These are phyloP conservation scores for Kwoniella mangroviensis DNA, from an alignment of 768 basidiomycete genomes.

Conservation along the genomic window DNA sequence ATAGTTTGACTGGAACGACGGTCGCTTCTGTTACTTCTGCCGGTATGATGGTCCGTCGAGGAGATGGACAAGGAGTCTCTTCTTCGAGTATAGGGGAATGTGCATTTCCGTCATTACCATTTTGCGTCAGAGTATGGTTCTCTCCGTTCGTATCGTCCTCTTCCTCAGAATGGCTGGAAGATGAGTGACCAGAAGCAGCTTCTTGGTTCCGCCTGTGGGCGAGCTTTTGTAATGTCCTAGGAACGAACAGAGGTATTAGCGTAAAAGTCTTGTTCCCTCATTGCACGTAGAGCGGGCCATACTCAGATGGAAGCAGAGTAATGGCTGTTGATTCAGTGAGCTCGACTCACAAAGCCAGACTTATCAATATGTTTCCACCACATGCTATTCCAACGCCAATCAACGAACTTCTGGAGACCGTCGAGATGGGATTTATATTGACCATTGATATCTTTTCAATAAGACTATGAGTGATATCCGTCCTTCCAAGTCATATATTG, in stretches of 20 bases:
- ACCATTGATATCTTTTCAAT: neutral
- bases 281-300: too few species aligned
- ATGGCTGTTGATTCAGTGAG: neutral
- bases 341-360: slow-evolving; percentile 69
- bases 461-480: neutral
- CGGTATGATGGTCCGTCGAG: neutral
- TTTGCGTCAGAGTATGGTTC: neutral
- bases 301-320: neutral
- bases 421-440: slow-evolving; percentile 11
- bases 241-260: too few species aligned
- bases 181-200: slow-evolving; percentile 2
- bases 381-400: slow-evolving; percentile 85
- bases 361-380: slow-evolving; percentile 83
- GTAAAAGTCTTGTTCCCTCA: too few species aligned
- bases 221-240: slow-evolving; percentile 81
- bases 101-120: slow-evolving; percentile 3
- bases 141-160: neutral
- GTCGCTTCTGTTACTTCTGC: neutral
- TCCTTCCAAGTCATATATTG: neutral
- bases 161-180: neutral
- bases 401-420: slow-evolving; percentile 46
- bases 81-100: slow-evolving; percentile 22
- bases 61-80: slow-evolving; percentile 6
- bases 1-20: neutral
- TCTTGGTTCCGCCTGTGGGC: slow-evolving; percentile 70